A percentile compares a stretch with the other conserved stretches of the same genome.
These are phyloP conservation scores for Pestalotiopsis sp. DNA, from an alignment of 2,329 filamentous ascomycete species.

Conservation along the genomic window DNA sequence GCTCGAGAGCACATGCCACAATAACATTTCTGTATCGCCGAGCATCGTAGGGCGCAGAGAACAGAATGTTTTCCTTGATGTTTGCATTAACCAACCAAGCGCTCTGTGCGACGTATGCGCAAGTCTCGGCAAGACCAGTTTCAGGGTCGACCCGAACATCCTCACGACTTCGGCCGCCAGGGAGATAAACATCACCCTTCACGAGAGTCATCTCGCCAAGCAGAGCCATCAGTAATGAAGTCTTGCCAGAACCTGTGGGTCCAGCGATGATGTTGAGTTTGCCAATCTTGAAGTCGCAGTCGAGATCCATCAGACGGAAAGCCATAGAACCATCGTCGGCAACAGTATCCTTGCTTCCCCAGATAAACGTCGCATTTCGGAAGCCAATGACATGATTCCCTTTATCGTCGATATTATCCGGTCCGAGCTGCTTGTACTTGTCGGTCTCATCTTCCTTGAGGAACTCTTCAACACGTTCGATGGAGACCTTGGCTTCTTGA, in stretches of 20 bases:
- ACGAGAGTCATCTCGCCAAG: slow-evolving; percentile 94
- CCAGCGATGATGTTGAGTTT: slow-evolving; percentile 92
- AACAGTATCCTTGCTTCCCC: slow-evolving; percentile 72
- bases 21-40: slow-evolving; percentile 86
- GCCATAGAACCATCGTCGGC: slow-evolving; percentile 69
- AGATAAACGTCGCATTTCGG: slow-evolving; percentile 81
- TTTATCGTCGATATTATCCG: slow-evolving; percentile 68
- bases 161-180: slow-evolving; percentile 82
- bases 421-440: slow-evolving; percentile 84
- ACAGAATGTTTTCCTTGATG: slow-evolving; percentile 95
- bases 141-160: slow-evolving; percentile 80
- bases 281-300: slow-evolving; percentile 81
- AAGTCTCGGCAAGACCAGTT: slow-evolving; percentile 85
- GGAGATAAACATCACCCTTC: slow-evolving; percentile 79
- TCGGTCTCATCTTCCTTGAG: slow-evolving; percentile 92
- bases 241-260: slow-evolving; percentile 93
- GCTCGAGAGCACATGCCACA: slow-evolving; percentile 85
- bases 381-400: slow-evolving; percentile 82
- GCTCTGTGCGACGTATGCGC: slow-evolving; percentile 95
- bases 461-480: slow-evolving; percentile 96
- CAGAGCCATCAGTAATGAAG: slow-evolving; percentile 91
- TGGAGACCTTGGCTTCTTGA: slow-evolving; percentile 94
- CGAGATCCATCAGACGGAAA: slow-evolving; percentile 81
- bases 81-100: slow-evolving; percentile 96
- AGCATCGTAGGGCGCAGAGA: slow-evolving; percentile 79